Evolutionary conservation across 495 filamentous ascomycete species (phyloP).

Genomic region (Staphylotrichum longicolle): DNA sequence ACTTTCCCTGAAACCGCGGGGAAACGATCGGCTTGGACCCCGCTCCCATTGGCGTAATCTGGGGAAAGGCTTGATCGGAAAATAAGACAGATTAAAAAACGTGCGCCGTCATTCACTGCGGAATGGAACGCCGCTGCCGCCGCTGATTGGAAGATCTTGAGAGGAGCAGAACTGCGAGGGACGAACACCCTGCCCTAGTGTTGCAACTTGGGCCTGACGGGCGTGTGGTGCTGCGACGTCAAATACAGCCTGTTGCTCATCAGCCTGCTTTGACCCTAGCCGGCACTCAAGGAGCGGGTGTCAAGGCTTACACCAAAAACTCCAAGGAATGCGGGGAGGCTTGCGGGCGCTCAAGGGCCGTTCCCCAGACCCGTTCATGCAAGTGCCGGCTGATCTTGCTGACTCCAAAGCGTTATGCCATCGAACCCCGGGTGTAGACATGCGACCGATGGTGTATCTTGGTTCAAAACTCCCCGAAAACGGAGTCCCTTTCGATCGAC

Average conservation of each 20-base stretch:
- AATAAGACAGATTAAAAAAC: slow-evolving; percentile 33
- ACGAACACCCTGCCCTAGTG: slow-evolving; percentile 5
- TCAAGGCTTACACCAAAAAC: slow-evolving; percentile 3
- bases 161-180: background rate
- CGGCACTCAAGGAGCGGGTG: background rate
- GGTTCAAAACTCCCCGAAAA: slow-evolving; percentile 2
- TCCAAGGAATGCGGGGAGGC: background rate
- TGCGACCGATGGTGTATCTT: background rate
- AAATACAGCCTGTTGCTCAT: slow-evolving; percentile 17
- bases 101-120: slow-evolving; percentile 31
- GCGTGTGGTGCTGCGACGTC: slow-evolving; percentile 11
- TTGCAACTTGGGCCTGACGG: background rate
- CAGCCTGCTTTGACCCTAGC: slow-evolving; percentile 10
- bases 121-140: slow-evolving; percentile 31
- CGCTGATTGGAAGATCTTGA: slow-evolving; percentile 25
- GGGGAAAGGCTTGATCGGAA: slow-evolving; percentile 28
- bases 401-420: background rate
- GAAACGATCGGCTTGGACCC: slow-evolving; percentile 10
- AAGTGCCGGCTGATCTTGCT: slow-evolving; percentile 18
- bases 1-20: slow-evolving; percentile 14
- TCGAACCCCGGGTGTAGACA: background rate
- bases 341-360: background rate
- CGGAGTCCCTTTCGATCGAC: background rate
- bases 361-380: background rate
- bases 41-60: slow-evolving; percentile 4